Conservation (phyloP, 2,329 filamentous ascomycete genomes). For the Colletotrichum truncatum region DNA sequence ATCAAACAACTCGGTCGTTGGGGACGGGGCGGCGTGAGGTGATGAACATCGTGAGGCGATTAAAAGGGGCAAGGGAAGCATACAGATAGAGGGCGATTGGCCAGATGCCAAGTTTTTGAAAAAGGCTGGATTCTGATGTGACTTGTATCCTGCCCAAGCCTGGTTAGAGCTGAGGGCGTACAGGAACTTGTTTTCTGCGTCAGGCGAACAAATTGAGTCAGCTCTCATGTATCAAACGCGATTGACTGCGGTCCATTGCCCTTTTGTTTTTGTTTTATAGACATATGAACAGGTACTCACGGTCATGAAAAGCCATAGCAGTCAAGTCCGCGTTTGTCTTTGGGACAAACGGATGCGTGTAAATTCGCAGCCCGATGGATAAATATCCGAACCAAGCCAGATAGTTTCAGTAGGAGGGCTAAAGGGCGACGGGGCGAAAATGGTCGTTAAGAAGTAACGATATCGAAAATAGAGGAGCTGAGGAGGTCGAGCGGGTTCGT, state of each 20-base stretch:
- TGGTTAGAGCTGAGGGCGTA: slow-evolving; percentile 75
- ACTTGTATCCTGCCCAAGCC: slow-evolving; percentile 73
- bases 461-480: not conserved
- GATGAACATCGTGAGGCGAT: no score
- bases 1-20: no score
- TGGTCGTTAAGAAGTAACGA: no score
- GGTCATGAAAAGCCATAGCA: slow-evolving; percentile 24
- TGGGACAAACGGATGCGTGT: no score
- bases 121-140: slow-evolving; percentile 73
- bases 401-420: not conserved
- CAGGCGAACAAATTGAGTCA: not conserved
- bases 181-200: slow-evolving; percentile 64
- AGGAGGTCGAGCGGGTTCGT: not conserved
- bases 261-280: no score
- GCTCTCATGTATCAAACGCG: not conserved
- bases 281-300: slow-evolving; percentile 22
- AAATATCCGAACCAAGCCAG: not conserved
- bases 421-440: no score
- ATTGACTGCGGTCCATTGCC: no score
- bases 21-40: no score
- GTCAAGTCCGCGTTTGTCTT: no score
- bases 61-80: no score
- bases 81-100: slow-evolving; percentile 71
- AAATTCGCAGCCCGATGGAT: no score
- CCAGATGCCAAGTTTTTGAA: slow-evolving; percentile 74